Evolutionary conservation across 768 basidiomycete species (phyloP).

Genomic region (Suillus brevipes): DNA sequence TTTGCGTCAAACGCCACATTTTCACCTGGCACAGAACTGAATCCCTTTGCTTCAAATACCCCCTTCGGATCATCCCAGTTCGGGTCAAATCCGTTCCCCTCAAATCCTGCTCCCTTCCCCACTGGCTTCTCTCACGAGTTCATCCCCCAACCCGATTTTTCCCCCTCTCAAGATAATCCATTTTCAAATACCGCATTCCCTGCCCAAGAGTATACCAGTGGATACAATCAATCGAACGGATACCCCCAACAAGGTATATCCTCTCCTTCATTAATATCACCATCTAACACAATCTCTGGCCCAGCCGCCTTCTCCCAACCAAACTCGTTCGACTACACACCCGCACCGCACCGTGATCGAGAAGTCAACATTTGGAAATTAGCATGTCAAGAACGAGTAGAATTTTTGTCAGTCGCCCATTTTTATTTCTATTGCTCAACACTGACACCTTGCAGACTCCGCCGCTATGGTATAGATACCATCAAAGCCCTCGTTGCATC

Average conservation of each 20-base stretch:
- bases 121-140: conserved; percentile 1
- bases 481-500: conserved; percentile 35
- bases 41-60: neutral
- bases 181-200: neutral
- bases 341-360: conserved; percentile 32
- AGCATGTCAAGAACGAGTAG: conserved; percentile 36
- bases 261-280: too few species aligned
- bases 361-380: conserved; percentile 38
- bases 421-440: conserved; percentile 8
- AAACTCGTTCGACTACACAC: conserved; percentile 13
- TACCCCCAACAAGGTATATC: neutral
- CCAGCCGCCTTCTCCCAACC: neutral
- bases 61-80: neutral
- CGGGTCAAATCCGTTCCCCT: conserved; percentile 1
- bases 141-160: neutral
- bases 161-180: neutral
- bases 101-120: neutral
- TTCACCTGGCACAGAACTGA: neutral
- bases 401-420: conserved; percentile 29
- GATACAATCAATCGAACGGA: neutral
- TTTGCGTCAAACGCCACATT: neutral
- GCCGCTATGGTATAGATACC: conserved; percentile 33
- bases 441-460: conserved; percentile 19
- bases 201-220: neutral
- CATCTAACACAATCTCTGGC: neutral